phyloP scores from a whole-genome alignment of 2,329 filamentous ascomycete genomes.

The Colletotrichum melonis region DNA sequence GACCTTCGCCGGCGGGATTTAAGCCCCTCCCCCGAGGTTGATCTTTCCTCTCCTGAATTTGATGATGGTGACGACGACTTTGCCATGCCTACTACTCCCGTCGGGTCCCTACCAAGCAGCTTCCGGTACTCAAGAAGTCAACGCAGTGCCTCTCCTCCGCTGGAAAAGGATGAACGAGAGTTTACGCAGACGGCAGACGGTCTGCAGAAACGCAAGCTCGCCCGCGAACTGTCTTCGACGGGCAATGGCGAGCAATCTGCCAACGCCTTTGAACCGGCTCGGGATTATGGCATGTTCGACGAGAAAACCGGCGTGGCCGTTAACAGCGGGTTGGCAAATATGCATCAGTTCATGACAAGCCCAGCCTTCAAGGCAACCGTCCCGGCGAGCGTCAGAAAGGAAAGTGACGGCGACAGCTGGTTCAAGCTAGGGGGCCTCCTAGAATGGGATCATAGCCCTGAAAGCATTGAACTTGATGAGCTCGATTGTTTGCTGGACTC shows the following conservation, averaged over 20 bases:
- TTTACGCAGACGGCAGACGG: conserved; percentile 96
- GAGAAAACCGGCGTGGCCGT: conserved; percentile 48
- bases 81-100: conserved; percentile 69
- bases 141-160: conserved; percentile 84
- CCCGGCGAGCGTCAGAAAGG: conserved; percentile 44
- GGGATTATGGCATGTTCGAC: conserved; percentile 66
- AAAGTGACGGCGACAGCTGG: conserved; percentile 55
- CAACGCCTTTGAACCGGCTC: conserved; percentile 54
- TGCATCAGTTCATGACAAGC: conserved; percentile 62
- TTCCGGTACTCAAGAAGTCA: conserved; percentile 51
- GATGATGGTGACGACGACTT: conserved; percentile 76
- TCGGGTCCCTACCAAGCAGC: conserved; percentile 70
- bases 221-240: conserved; percentile 52
- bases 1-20: conserved; percentile 77
- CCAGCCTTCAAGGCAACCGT: conserved; percentile 64
- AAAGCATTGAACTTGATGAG: conserved; percentile 92
- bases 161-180: conserved; percentile 95
- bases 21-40: conserved; percentile 92
- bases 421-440: conserved; percentile 56
- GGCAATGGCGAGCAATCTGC: conserved; percentile 46
- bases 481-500: conserved; percentile 87
- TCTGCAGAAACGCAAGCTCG: conserved; percentile 75
- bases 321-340: conserved; percentile 39
- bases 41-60: conserved; percentile 87
- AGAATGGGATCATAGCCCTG: conserved; percentile 79